Base-by-base conservation (phyloP, 495 filamentous ascomycete genomes). In the Lophiotrema nucula region DNA sequence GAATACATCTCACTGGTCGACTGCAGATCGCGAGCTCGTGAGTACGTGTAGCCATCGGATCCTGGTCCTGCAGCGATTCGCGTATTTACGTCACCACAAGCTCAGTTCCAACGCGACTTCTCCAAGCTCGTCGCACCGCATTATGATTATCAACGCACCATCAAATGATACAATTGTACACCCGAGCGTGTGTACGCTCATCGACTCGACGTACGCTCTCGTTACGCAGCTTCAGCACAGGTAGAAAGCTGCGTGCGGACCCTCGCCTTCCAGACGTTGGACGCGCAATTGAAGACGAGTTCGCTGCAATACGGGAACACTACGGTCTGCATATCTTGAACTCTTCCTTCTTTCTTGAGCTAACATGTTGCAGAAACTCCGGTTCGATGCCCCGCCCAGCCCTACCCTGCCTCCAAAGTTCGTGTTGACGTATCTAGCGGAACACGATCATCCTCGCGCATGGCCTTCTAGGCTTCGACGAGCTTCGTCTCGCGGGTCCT, bases 401-500 rank as follows among this genome's bases (percentile, higher is more conserved):
- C 28, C 33, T 24, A 16, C 42, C 23, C 51, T 18, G n/a, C n/a
- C n/a, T n/a, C n/a, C n/a, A n/a, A n/a, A n/a, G 31, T 15, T 35
- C 15, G 31, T 15, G 15, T 35, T 35, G 31, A 35, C 24, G 24
- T 4, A 27, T n/a, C 47, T 24, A 51, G 13, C 84, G 85, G 68
- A 65, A 91, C 63, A 87, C 87, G 11, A 80, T 95, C 31, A 84
- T 93, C 37, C 84, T 95, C 5, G 90, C 91, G 6, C 92, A 98
- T 75, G 92, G 92, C 37, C 78, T 98, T 26, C 75, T 98, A 33
- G 92, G 92, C 31, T 98, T 98, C 71, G 85, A 90, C 54, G 87
- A 96, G 69, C 74, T 96, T 45, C 84, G 77, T 26, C 72, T 95
- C 4, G 86, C 83, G 8, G 88, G 89, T 12, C 76, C 74, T 38